phyloP scores from a whole-genome alignment of 176 grass and related monocot species.

The Musa itinerans region DNA sequence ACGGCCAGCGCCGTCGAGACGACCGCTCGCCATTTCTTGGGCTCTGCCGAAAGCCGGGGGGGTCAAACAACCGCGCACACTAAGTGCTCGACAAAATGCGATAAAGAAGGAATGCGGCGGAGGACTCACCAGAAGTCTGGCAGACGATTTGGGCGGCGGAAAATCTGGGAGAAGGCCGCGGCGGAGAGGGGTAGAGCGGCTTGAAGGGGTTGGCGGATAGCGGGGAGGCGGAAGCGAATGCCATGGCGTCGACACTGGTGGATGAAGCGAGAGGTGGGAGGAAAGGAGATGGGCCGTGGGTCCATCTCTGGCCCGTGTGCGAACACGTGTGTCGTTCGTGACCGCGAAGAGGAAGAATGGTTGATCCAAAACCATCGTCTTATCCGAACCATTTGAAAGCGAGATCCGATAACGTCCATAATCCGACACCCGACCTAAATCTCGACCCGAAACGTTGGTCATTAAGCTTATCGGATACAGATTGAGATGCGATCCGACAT shows the following conservation, averaged over 20 bases:
- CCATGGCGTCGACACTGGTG: conserved; percentile 26
- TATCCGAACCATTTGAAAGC: too few relatives aligned
- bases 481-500: too few relatives aligned
- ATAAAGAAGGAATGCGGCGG: background rate
- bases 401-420: too few relatives aligned
- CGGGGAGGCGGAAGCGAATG: conserved; percentile 38
- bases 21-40: conserved; percentile 46
- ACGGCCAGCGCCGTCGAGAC: conserved; percentile 64
- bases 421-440: too few relatives aligned
- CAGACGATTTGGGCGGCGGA: conserved; percentile 33
- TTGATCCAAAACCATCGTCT: too few relatives aligned
- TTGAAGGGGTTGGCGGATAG: conserved; percentile 25
- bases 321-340: conserved; percentile 37
- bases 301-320: conserved; percentile 38
- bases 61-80: background rate
- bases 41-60: conserved; percentile 17
- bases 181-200: background rate
- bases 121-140: conserved; percentile 23
- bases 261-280: background rate
- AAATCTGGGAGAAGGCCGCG: background rate
- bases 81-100: conserved; percentile 29
- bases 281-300: background rate
- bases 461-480: too few relatives aligned
- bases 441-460: too few relatives aligned
- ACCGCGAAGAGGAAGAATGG: too few relatives aligned